A percentile compares a stretch with the other conserved stretches of the same genome.
Conservation (phyloP, 2,329 filamentous ascomycete species). For the Aspergillus texensis region DNA sequence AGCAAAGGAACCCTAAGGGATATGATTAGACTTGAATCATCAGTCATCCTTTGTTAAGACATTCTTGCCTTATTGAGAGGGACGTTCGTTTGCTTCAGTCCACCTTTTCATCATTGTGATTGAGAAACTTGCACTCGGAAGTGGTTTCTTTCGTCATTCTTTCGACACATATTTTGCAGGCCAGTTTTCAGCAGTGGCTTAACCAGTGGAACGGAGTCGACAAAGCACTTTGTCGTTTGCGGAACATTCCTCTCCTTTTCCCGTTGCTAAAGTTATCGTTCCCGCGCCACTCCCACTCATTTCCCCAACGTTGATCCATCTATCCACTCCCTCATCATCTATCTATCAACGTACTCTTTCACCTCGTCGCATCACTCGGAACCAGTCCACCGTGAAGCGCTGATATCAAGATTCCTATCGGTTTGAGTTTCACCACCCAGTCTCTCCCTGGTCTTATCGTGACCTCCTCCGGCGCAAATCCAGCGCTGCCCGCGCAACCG, state of each 20-base stretch:
- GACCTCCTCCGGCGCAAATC: slow-evolving; percentile 38
- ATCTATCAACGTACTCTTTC: slow-evolving; percentile 54
- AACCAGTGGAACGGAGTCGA: background rate
- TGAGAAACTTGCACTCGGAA: background rate
- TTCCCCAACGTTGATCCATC: slow-evolving; percentile 19
- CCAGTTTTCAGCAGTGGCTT: background rate
- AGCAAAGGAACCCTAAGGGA: slow-evolving; percentile 7
- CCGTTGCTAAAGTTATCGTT: slow-evolving; percentile 29
- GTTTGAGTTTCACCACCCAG: slow-evolving; percentile 22
- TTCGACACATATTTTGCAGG: background rate
- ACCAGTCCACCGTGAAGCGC: slow-evolving; percentile 28
- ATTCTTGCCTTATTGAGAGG: background rate
- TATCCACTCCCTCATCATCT: slow-evolving; percentile 15
- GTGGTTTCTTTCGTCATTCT: background rate
- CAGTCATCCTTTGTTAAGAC: slow-evolving; percentile 13
- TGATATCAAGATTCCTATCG: slow-evolving; percentile 9
- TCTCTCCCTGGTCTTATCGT: slow-evolving; percentile 23
- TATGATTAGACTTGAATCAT: background rate
- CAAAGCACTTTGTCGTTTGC: slow-evolving; percentile 8
- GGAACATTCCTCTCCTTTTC: slow-evolving; percentile 15
- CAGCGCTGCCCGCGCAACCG: slow-evolving; percentile 27
- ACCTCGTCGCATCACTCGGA: slow-evolving; percentile 36
- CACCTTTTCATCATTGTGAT: slow-evolving; percentile 6
- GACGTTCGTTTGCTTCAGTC: slow-evolving; percentile 5
- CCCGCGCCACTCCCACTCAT: slow-evolving; percentile 15